phyloP scores from a whole-genome alignment of 2,329 filamentous ascomycete species.

The Ophiostoma perfectum region DNA sequence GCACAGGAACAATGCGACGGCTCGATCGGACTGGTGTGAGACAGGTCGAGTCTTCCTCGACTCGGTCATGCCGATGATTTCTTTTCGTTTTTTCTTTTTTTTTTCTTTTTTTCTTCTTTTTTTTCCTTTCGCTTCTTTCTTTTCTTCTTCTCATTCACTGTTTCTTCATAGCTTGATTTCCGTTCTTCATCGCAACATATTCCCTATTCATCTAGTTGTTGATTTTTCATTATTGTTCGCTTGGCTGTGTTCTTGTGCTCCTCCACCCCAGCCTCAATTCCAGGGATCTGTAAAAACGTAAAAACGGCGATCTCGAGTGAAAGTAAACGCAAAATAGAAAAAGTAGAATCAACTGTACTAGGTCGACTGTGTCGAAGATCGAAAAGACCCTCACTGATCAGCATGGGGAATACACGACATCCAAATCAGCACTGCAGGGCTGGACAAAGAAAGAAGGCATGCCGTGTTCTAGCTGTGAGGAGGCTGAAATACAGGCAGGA shows the following conservation, averaged over 20 bases:
- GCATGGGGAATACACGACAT: neutral
- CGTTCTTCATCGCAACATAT: neutral
- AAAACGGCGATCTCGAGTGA: neutral
- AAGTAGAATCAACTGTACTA: neutral
- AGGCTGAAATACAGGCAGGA: neutral
- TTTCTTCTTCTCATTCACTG: too few species aligned
- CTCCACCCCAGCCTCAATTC: neutral
- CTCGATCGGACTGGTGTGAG: neutral
- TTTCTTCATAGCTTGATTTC: too few species aligned
- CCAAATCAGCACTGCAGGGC: neutral
- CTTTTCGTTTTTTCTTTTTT: too few species aligned
- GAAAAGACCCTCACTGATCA: neutral
- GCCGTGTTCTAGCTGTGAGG: neutral
- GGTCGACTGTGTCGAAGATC: neutral
- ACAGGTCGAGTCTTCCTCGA: too few species aligned
- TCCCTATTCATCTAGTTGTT: neutral
- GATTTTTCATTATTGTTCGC: neutral
- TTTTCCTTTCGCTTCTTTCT: too few species aligned
- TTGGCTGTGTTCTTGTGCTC: neutral
- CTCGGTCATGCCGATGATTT: too few species aligned
- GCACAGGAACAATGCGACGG: neutral
- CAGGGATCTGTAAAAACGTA: constrained; percentile 9
- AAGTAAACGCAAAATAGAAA: neutral
- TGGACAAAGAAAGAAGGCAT: constrained; percentile 5
- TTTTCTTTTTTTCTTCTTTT: too few species aligned